Conservation (phyloP, 306 rosid genomes). For the Biancaea sappan region DNA sequence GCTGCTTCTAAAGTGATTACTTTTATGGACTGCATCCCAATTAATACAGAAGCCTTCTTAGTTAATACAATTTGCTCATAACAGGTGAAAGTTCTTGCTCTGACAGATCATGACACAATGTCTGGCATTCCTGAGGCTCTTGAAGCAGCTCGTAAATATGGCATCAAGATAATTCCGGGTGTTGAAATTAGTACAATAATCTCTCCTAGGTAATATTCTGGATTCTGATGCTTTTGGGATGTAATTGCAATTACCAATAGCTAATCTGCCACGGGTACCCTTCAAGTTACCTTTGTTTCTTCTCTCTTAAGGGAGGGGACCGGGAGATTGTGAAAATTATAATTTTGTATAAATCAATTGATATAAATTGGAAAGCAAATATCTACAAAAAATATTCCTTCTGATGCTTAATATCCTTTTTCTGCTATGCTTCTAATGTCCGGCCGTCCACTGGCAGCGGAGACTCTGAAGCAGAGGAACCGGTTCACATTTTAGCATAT, state of each 20-base stretch:
- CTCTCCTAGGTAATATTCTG: conserved; percentile 60
- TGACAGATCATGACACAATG: conserved; percentile 99
- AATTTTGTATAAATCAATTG: not conserved
- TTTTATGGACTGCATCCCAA: not conserved
- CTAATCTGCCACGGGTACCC: not conserved
- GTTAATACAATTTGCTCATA: conserved; percentile 61
- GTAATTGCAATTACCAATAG: not conserved
- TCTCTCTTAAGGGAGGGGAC: conserved; percentile 8
- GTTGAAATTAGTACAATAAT: conserved; percentile 89
- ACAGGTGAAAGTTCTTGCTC: conserved; percentile 99
- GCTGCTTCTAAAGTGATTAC: not conserved
- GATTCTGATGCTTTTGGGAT: conserved; percentile 6
- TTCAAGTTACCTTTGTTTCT: conserved; percentile 11
- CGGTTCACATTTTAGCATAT: conserved; percentile 92
- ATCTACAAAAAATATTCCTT: not conserved
- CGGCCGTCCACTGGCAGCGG: conserved; percentile 52
- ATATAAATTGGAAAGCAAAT: not conserved
- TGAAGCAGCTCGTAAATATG: conserved; percentile 79
- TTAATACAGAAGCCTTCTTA: conserved; percentile 28
- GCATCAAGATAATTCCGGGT: conserved; percentile 96
- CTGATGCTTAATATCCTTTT: not conserved
- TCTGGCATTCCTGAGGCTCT: conserved; percentile 90
- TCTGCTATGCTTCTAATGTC: conserved; percentile 30
- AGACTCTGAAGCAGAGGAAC: conserved; percentile 77
- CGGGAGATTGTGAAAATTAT: not conserved